phyloP scores from a whole-genome alignment of 106 monocot species.

The Phalaenopsis equestris region DNA sequence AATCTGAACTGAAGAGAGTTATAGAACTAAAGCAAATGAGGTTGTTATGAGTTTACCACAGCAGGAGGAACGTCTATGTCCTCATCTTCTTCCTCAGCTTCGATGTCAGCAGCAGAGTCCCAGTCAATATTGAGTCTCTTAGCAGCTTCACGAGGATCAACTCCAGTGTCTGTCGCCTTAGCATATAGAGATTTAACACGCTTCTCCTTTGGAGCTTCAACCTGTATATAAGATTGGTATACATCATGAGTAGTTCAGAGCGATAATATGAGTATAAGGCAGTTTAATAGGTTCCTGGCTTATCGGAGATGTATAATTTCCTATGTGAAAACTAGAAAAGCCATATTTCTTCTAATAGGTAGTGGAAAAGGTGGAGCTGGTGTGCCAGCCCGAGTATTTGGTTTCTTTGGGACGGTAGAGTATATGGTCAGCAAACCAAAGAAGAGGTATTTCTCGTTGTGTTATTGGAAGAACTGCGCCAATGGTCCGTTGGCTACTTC shows the following conservation, averaged over 20 bases:
- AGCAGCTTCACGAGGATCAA: conserved; percentile 69
- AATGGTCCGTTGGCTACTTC: too few relatives aligned
- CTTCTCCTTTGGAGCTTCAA: conserved; percentile 49
- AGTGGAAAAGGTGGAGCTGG: too few relatives aligned
- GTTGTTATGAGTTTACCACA: conserved; percentile 40
- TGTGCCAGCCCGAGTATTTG: too few relatives aligned
- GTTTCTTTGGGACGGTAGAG: too few relatives aligned
- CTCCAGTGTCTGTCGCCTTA: conserved; percentile 79
- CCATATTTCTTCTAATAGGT: too few relatives aligned
- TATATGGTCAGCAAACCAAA: too few relatives aligned
- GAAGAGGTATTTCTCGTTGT: too few relatives aligned
- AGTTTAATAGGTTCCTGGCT: not conserved
- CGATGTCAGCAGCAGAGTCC: conserved; percentile 80
- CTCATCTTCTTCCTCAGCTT: conserved; percentile 47
- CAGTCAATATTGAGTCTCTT: conserved; percentile 88
- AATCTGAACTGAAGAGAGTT: not conserved
- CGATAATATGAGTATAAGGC: not conserved
- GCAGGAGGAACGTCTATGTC: conserved; percentile 65
- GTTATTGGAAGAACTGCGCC: too few relatives aligned
- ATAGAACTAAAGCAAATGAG: not conserved
- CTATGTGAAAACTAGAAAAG: too few relatives aligned
- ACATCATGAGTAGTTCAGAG: not conserved
- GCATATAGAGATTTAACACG: conserved; percentile 74
- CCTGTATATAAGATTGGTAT: conserved; percentile 22
- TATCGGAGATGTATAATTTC: too few relatives aligned